Percentiles rank a stretch among this genome's conserved stretches.
Evolutionary conservation across 208 protist species (phyloP).

Genomic region (Leishmania major): DNA sequence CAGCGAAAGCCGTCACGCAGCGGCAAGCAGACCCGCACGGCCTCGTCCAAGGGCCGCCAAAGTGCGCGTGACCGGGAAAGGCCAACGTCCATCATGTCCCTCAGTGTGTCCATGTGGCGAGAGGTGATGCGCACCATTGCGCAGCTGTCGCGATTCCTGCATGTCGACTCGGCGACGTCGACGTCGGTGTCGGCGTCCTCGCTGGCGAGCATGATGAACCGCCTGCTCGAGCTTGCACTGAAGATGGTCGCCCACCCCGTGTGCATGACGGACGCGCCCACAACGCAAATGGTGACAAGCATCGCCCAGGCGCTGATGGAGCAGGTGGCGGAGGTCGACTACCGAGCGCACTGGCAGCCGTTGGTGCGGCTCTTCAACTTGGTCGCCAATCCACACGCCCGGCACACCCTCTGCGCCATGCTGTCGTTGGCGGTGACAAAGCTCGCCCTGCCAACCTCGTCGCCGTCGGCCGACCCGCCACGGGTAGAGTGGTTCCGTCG

Average conservation of each 20-base stretch:
- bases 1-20: background rate
- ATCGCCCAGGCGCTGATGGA: conserved; percentile 30
- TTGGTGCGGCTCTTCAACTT: conserved; percentile 81
- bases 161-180: background rate
- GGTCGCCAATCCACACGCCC: conserved; percentile 73
- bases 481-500: conserved; percentile 11
- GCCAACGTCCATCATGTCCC: conserved; percentile 58
- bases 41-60: conserved; percentile 3
- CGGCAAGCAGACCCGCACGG: background rate
- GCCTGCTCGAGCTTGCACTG: conserved; percentile 82
- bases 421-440: conserved; percentile 40
- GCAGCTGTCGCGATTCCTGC: conserved; percentile 40
- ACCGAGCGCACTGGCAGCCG: conserved; percentile 57
- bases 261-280: conserved; percentile 62
- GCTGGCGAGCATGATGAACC: conserved; percentile 50
- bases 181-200: conserved; percentile 1
- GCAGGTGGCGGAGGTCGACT: conserved; percentile 43
- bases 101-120: conserved; percentile 84
- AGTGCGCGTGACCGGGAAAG: conserved; percentile 4
- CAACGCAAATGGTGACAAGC: conserved; percentile 42
- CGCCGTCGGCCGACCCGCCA: background rate
- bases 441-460: conserved; percentile 7
- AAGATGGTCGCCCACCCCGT: conserved; percentile 80
- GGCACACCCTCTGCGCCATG: conserved; percentile 56
- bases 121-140: conserved; percentile 85